Base-by-base conservation (phyloP, 768 basidiomycete genomes). In the Tylopilus cervinicoccineus region DNA sequence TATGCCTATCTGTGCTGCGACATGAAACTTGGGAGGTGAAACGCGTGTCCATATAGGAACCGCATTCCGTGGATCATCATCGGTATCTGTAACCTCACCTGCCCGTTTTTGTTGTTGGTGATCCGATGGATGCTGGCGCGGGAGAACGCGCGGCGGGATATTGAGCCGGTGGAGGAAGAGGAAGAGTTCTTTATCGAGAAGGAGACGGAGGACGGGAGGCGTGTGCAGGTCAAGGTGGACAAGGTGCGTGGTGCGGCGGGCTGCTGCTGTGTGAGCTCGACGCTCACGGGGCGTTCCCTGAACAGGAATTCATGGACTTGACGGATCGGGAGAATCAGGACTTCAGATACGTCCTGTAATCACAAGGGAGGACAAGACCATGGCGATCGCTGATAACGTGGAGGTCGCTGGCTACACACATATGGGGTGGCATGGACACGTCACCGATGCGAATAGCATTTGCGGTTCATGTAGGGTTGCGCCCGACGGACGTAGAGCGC, bases 41-140 rank as follows among this genome's bases (percentile, higher is more conserved):
- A 11, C n/a, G n/a, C n/a, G 6, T 26, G 31, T 19, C 20, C 51
- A 16, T n/a, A 20, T 24, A 84, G 85, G 40, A 86, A 88, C 54
- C 82, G 76, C 47, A 63, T 89, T 24, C 88, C 88, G 3, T 91
- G 89, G 88, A 77, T 76, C 44, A 74, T 90, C 56, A 89, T 90
- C 47, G 79, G 83, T 3, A 61, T 81, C 43, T 85, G 83, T 66
- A 82, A 84, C 60, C 51, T 70, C 11, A 50, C 62, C 26, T 83
- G 83, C 63, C 80, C 83, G 38, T 24, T 69, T 12, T 38, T 77
- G 55, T 43, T 77, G 14, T 68, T 81, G 20, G 22, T 61, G 31
- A 78, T 90, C 48, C 80, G 85, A 19, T 66, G 56, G 46, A 34
- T 80, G 24, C 74, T 90, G 32, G 59, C 69, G 4, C 64, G 70